Percentiles rank a stretch among this genome's conserved stretches.
Conservation (phyloP, 2,329 filamentous ascomycete species). For the Dissoconium aciculare region DNA sequence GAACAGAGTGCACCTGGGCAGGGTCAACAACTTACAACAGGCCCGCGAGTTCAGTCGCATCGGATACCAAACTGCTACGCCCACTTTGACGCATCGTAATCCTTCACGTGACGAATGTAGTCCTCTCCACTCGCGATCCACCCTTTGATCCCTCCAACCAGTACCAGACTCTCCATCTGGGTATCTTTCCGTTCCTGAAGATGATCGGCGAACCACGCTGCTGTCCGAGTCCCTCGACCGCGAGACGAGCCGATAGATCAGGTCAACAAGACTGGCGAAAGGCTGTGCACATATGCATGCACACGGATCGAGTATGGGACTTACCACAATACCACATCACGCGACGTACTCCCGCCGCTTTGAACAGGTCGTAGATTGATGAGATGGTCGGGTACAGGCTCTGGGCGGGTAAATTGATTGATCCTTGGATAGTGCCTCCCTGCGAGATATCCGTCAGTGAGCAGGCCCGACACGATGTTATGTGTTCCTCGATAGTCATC, state of each 20-base stretch:
- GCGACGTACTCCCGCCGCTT: constrained; percentile 34
- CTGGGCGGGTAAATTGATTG: constrained; percentile 44
- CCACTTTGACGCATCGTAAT: too few relatives aligned
- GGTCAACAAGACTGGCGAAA: too few relatives aligned
- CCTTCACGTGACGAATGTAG: constrained; percentile 36
- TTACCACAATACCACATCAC: constrained; percentile 44
- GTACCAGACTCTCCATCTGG: constrained; percentile 34
- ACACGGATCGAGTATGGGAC: constrained; percentile 8
- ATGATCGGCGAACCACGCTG: constrained; percentile 42
- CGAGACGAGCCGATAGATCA: constrained; percentile 42
- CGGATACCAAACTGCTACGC: too few relatives aligned
- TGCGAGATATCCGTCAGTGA: constrained; percentile 14
- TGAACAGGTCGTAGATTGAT: constrained; percentile 36
- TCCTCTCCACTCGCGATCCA: constrained; percentile 37
- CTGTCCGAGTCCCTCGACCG: constrained; percentile 41
- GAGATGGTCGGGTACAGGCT: constrained; percentile 38
- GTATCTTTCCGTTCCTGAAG: constrained; percentile 29
- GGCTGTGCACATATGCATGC: neutral
- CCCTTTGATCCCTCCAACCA: constrained; percentile 40
- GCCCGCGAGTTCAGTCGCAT: too few relatives aligned
- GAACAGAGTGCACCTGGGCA: too few relatives aligned
- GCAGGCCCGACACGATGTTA: too few relatives aligned
- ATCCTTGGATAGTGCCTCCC: constrained; percentile 46
- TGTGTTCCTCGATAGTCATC: too few relatives aligned
- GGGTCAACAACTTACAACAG: too few relatives aligned